These are phyloP conservation scores for Apophysomyces trapeziformis DNA, from an alignment of 371 early-diverging fungal genomes.

Conservation along the genomic window DNA sequence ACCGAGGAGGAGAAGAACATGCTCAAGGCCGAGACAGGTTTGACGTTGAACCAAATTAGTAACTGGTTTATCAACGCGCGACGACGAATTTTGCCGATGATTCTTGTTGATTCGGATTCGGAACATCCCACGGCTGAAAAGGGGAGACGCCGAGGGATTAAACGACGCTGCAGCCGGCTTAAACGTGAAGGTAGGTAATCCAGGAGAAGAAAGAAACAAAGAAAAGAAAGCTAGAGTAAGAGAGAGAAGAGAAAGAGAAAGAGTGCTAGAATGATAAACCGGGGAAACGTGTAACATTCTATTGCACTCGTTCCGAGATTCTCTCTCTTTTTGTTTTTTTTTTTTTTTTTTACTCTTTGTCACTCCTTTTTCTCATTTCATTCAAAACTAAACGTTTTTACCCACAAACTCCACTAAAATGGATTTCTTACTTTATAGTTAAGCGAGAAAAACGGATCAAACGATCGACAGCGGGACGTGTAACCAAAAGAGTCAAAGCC, in stretches of 20 bases:
- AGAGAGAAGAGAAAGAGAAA: too few relatives aligned
- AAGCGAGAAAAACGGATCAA: conserved; percentile 10
- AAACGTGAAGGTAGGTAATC: conserved; percentile 6
- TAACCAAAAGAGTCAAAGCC: conserved; percentile 4
- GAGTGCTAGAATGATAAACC: too few relatives aligned
- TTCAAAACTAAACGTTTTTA: background rate
- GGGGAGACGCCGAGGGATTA: conserved; percentile 11
- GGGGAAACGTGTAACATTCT: too few relatives aligned
- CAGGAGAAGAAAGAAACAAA: background rate
- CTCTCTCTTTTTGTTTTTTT: too few relatives aligned
- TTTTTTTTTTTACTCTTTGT: background rate
- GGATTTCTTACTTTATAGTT: background rate
- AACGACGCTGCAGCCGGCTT: conserved; percentile 6
- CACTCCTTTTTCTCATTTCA: background rate
- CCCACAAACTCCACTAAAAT: background rate
- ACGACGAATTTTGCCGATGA: conserved; percentile 55
- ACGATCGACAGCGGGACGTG: conserved; percentile 9
- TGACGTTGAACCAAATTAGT: conserved; percentile 77
- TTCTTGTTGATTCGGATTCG: conserved; percentile 8
- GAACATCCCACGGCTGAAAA: conserved; percentile 3
- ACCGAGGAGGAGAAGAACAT: conserved; percentile 80
- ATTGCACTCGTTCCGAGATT: background rate
- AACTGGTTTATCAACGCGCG: conserved; percentile 89
- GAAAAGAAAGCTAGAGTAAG: too few relatives aligned
- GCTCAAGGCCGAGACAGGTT: conserved; percentile 87